Evolutionary conservation across 2,329 filamentous ascomycete species (phyloP), one percentile per base, ranked within the genome.

Genomic region (Eurotiales sp.): DNA sequence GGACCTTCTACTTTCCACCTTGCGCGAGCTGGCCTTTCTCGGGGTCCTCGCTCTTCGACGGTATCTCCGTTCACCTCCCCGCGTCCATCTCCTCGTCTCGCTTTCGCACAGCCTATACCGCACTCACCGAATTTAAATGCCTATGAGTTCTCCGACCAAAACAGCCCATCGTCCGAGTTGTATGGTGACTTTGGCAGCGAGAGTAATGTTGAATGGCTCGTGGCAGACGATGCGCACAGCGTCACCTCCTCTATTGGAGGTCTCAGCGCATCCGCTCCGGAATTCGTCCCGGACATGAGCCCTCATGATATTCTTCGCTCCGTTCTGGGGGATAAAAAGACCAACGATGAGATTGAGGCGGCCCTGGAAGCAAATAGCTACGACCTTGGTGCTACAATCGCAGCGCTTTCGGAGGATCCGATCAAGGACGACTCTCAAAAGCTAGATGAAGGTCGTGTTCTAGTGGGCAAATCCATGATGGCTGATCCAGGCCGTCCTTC

Each of bases 221-320:
- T 96, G 48, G 85, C 82, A 59, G 93, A 93, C 66, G 91, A 96
- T 68, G 87, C 89, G 62, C 84, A 82, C 49, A 87, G 86, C 62
- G 91, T 86, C 60, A 82, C 90, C 52, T 85, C 89, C 21, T 96
- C 90, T 21, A 78, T 86, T 14, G 90, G 85, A 58, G 84, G 82
- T 29, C 78, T 92, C 54, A 91, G 90, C 63, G 86, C 84, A 6
- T 59, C 67, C 8, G 89, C 89, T 4, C 87, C 91, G 21, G 90
- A 96, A 67, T 96, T 83, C 72, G 77, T 85, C 12, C 82, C 84
- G 51, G 91, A 97, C 64, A 97, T 99, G 92, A 95, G 89, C 53
- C 92, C 93, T 0, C 96, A 96, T 71, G 93, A 99, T 66, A 97
- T 99, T 82, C 79, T 99, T 51, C 88, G 93, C 55, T 96, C 92